Evolutionary conservation across 2,329 filamentous ascomycete species (phyloP).

Genomic region (Botrytis fragariae): DNA sequence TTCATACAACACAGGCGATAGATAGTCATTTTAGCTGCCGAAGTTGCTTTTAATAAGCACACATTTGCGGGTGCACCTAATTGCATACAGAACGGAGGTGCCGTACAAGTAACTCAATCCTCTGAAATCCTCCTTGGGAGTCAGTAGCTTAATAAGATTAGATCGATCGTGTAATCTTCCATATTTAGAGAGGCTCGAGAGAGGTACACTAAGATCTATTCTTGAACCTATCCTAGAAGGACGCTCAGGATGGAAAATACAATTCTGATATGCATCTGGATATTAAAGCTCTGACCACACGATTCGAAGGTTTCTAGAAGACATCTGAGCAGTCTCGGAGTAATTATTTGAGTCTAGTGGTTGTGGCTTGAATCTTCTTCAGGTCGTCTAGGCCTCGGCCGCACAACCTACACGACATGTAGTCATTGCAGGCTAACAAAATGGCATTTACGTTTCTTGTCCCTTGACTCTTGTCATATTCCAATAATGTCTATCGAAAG

Average conservation of each 20-base stretch:
- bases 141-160: not conserved
- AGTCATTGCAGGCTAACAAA: not conserved
- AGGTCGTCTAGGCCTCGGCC: not conserved
- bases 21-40: not conserved
- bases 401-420: not conserved
- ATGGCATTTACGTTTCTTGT: not conserved
- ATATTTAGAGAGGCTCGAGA: not conserved
- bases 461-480: not conserved
- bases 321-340: not conserved
- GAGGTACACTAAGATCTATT: not conserved
- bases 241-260: not conserved
- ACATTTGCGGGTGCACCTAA: not conserved
- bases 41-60: not conserved
- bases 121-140: not conserved
- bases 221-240: not conserved
- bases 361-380: not conserved
- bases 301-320: slow-evolving; percentile 13
- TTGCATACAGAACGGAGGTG: slow-evolving; percentile 2
- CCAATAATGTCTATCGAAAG: not conserved
- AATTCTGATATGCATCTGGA: not conserved
- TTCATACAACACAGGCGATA: not conserved
- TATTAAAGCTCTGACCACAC: not conserved
- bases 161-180: not conserved
- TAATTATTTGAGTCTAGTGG: not conserved
- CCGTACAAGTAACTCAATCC: not conserved